These are phyloP conservation scores for Globisporangium cylindrosporum DNA, from an alignment of 352 stramenopile genomes.

Conservation along the genomic window DNA sequence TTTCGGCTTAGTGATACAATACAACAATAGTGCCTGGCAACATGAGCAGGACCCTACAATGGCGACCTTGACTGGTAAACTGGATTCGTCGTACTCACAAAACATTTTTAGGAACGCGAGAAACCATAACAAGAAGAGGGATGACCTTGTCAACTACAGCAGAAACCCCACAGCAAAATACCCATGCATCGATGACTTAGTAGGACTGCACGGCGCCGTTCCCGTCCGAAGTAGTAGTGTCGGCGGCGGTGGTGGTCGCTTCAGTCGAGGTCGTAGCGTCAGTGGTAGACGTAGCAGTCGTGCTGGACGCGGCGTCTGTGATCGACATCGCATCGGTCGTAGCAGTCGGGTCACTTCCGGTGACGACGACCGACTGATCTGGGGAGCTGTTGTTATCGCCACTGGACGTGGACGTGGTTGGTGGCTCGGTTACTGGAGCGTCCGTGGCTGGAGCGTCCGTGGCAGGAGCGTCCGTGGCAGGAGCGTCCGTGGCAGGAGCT, in stretches of 20 bases:
- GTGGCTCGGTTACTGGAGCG: too few species aligned
- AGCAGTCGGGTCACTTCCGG: not conserved
- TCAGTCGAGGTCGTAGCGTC: not conserved
- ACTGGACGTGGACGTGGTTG: not conserved
- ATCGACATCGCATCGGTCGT: not conserved
- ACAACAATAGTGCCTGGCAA: not conserved
- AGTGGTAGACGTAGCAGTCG: not conserved
- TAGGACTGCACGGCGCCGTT: not conserved
- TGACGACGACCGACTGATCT: not conserved
- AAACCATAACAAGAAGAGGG: not conserved
- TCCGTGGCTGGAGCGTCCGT: too few species aligned
- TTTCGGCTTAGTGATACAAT: not conserved
- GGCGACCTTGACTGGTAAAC: not conserved
- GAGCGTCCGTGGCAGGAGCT: not conserved
- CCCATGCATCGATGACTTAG: not conserved
- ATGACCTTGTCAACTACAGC: not conserved
- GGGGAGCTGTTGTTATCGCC: not conserved
- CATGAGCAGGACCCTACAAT: not conserved
- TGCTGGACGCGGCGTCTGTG: not conserved
- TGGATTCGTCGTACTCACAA: not conserved
- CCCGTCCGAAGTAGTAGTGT: not conserved
- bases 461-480: too few species aligned
- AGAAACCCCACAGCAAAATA: not conserved
- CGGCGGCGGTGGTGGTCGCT: too few species aligned
- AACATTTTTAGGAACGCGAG: not conserved